Conservation (phyloP, 352 stramenopile species). For the Globisporangium middletonii region DNA sequence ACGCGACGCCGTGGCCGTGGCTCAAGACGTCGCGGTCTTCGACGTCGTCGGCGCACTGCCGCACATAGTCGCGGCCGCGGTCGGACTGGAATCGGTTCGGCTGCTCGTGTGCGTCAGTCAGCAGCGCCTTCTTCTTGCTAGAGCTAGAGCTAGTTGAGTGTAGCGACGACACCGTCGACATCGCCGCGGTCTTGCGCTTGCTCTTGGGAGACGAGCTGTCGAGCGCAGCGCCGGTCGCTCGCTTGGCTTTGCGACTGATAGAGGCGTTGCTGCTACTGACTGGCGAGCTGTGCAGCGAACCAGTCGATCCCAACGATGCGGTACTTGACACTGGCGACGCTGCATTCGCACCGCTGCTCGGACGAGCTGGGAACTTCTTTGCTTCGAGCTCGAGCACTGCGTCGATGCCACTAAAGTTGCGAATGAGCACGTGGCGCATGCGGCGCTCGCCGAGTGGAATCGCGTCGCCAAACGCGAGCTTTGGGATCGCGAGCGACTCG, state of each 20-base stretch:
- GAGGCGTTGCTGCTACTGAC: background rate
- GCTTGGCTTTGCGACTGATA: background rate
- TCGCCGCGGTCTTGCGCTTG: background rate
- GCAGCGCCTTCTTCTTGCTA: slow-evolving; percentile 25
- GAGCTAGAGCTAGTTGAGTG: background rate
- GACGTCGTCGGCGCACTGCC: slow-evolving; percentile 25
- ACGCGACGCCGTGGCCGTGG: slow-evolving; percentile 45
- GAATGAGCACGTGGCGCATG: slow-evolving; percentile 43
- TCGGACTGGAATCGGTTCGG: slow-evolving; percentile 51
- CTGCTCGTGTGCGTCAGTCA: slow-evolving; percentile 40
- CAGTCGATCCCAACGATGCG: no score
- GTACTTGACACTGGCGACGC: background rate
- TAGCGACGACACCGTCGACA: background rate
- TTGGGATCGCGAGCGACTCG: slow-evolving; percentile 36
- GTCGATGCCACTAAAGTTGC: slow-evolving; percentile 78
- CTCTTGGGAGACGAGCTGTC: background rate
- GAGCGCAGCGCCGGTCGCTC: no score
- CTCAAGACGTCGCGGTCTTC: slow-evolving; percentile 46
- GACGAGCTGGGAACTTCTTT: slow-evolving; percentile 37
- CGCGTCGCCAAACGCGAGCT: slow-evolving; percentile 55
- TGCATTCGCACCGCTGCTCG: background rate
- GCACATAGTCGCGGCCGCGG: slow-evolving; percentile 36
- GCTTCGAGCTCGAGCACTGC: slow-evolving; percentile 51
- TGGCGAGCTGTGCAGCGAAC: background rate
- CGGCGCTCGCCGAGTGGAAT: slow-evolving; percentile 54